Evolutionary conservation across 805 yeast genomes (phyloP), one percentile per base, ranked within the genome.

Genomic region (Candida khao-thaluensis): DNA sequence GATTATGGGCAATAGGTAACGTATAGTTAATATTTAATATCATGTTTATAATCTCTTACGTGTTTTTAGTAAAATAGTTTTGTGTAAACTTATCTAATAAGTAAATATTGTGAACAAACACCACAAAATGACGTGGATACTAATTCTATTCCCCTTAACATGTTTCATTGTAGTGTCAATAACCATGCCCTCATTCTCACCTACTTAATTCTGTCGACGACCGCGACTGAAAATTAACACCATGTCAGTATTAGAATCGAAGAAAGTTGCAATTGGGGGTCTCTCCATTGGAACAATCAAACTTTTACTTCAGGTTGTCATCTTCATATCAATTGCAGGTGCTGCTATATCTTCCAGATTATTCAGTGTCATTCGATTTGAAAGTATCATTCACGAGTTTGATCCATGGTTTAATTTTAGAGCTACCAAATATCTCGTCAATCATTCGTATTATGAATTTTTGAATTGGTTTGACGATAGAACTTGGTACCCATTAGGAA

Each of bases 401-500:
- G 95, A 86, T 63, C 95, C 95, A 18, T 88, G 96, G 95, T 87
- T 87, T 76, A 93, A 93, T 64, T 93, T 78, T 71, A 72, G 99
- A 49, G 99, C 99, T 30, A 86, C 99, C n/a, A 85, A 85, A 62
- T 88, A 87, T 62, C 74, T 93, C 49, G 95, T 88, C 21, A 70
- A 77, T 30, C 80, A 88, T 56, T 82, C 93, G 5, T 91, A 79
- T 62, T 84, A 89, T 70, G 90, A 89, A 50, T 95, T 93, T 57
- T 74, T 95, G 56, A 93, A 93, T 62, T 93, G 99, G 99, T 93
- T 93, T 56, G 99, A 93, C 61, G 97, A 91, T 61, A 79, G 96
- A 59, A 91, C 99, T 14, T 93, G 99, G 99, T 93, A 93, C 62
- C 99, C 99, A 14, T 73, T 93, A 50, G 99, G 99, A 15, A 79